Base-by-base conservation (phyloP, 2,329 filamentous ascomycete species). In the Claviceps capensis region DNA sequence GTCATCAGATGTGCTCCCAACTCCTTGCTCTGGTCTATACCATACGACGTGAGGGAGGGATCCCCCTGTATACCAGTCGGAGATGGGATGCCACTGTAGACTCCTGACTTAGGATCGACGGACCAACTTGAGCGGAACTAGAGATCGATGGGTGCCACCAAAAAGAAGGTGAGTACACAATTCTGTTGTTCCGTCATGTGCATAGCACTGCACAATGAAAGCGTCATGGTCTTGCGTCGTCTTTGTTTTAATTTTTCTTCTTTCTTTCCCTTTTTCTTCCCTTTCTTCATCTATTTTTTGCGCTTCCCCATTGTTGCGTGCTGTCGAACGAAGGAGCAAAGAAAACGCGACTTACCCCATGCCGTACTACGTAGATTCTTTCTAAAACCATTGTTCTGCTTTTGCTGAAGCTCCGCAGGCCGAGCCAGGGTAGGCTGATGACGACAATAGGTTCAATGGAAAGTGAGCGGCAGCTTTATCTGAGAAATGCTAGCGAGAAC, bases 121-220 rank as follows among this genome's bases (percentile, higher is more conserved):
- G 81, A 80, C 88, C 90, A 97, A 65, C 86, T 89, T 57, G 86
- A 84, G 56, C 93, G 88, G 69, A 95, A 95, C 90, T 94, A 67
- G 45, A 43, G 30, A 34, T 16, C 40, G 37, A 22, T 11, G 16
- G 23, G 23, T 16, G 36, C 30, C 30, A 34, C 30, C 30, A 34
- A 34, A 11, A 34, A 34, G 30, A 34, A 34, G 30, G 30, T 22
- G 6, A 26, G 47, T 48, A 36, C 40, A 48, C 40, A 48, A 36
- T 22, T 37, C 13, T 41, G 13, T 40, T 41, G n/a, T 47, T 47
- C 6, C 19, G 11, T 47, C 22, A 4, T 17, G 11, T 36, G 13
- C 11, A 38, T n/a, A n/a, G 7, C 47, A 38, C 17, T 48, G 37
- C 37, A 48, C 22, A 46, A 19, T 44, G 52, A 54, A 52, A 54